phyloP scores from a whole-genome alignment of 2,329 filamentous ascomycete species.

The Claviceps sorghi region DNA sequence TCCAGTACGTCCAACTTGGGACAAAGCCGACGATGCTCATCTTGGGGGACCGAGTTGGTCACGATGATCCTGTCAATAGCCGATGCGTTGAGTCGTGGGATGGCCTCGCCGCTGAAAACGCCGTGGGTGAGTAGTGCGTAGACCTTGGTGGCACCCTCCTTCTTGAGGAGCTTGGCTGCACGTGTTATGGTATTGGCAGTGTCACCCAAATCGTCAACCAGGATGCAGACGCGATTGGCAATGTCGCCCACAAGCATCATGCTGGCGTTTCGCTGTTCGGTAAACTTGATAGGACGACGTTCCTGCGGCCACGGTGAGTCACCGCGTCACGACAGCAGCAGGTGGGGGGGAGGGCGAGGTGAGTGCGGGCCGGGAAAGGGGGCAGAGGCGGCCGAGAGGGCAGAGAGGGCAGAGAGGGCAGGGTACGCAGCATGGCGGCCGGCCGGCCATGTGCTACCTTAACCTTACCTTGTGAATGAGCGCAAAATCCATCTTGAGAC shows the following conservation, averaged over 20 bases:
- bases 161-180: constrained; percentile 91
- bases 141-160: constrained; percentile 80
- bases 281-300: constrained; percentile 76
- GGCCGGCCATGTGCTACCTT: neutral
- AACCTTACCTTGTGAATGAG: constrained; percentile 92
- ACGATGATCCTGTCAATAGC: constrained; percentile 87
- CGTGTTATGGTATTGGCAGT: constrained; percentile 95
- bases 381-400: too few relatives aligned
- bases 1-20: constrained; percentile 87
- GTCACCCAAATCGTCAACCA: constrained; percentile 89
- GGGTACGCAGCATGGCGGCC: neutral
- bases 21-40: constrained; percentile 62
- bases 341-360: constrained; percentile 13
- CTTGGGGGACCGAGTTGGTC: constrained; percentile 87
- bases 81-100: constrained; percentile 85
- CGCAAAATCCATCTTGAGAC: constrained; percentile 85
- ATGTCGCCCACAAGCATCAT: constrained; percentile 95
- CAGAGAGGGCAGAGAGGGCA: too few relatives aligned
- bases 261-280: constrained; percentile 75
- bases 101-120: constrained; percentile 87
- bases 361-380: neutral
- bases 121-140: constrained; percentile 91
- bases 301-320: constrained; percentile 41
- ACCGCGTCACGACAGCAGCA: neutral
- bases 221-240: constrained; percentile 63